These are phyloP conservation scores for Gossypium aridum DNA, from an alignment of 441 rosid genomes.

Conservation along the genomic window DNA sequence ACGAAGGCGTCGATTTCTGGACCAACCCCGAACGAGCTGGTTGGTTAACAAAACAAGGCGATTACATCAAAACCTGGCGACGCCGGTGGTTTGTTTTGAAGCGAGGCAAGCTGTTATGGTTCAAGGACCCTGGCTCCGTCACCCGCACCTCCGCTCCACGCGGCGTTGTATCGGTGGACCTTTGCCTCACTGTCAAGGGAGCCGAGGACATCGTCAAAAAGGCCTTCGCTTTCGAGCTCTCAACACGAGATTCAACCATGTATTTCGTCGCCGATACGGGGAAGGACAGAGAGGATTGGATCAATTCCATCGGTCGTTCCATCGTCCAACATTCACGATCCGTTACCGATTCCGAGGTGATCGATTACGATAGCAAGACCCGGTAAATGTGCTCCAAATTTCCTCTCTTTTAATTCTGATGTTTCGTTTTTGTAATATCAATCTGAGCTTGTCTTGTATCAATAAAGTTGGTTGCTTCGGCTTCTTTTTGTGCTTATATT, in stretches of 20 bases:
- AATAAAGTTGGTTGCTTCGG: not conserved
- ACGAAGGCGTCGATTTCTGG: conserved; percentile 56
- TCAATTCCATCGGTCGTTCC: conserved; percentile 61
- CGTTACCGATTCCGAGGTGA: conserved; percentile 56
- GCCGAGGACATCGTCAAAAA: conserved; percentile 61
- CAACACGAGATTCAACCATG: conserved; percentile 46
- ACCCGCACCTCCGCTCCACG: conserved; percentile 48
- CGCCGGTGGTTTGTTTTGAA: conserved; percentile 71
- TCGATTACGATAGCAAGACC: conserved; percentile 46
- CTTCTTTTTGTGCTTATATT: no score
- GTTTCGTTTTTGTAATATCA: not conserved
- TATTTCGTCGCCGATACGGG: conserved; percentile 58
- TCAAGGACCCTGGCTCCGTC: conserved; percentile 19
- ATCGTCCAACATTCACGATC: conserved; percentile 62
- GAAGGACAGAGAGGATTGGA: conserved; percentile 73
- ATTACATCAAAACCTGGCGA: conserved; percentile 69
- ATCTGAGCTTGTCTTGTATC: not conserved
- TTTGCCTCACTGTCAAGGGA: conserved; percentile 65
- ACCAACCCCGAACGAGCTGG: conserved; percentile 53
- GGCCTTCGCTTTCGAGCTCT: conserved; percentile 56
- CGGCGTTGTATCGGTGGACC: conserved; percentile 51
- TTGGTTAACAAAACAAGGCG: conserved; percentile 71
- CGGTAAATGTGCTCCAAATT: conserved; percentile 16
- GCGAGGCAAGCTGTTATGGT: conserved; percentile 66
- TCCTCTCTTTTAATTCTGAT: not conserved